Percentiles rank a stretch among this genome's conserved stretches.
Conservation (phyloP, 768 basidiomycete species). For the Chalciporus sphaerocephalus region DNA sequence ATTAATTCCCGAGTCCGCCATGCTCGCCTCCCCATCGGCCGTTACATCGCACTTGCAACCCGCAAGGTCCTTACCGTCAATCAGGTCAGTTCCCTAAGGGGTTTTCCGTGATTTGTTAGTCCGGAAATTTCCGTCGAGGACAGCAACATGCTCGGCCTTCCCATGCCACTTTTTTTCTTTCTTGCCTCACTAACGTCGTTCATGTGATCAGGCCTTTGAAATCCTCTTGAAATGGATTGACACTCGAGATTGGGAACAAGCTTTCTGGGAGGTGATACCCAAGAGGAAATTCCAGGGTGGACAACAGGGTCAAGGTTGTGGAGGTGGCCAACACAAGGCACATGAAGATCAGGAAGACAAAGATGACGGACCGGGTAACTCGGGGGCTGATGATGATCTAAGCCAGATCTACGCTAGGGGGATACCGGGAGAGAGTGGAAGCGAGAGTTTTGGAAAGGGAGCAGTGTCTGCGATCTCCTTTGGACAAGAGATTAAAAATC, state of each 20-base stretch:
- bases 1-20: constrained; percentile 67
- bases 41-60: constrained; percentile 79
- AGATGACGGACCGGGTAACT: background rate
- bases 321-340: background rate
- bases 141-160: background rate
- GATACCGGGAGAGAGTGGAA: background rate
- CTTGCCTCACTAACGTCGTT: constrained; percentile 4
- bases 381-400: background rate
- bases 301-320: constrained; percentile 13
- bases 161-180: background rate
- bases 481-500: background rate
- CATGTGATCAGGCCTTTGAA: constrained; percentile 60
- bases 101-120: background rate
- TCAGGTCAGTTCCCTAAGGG: constrained; percentile 45
- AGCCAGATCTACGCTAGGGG: background rate
- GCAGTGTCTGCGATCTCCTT: background rate
- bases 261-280: constrained; percentile 87
- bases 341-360: background rate
- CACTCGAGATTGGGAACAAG: constrained; percentile 77
- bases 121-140: background rate
- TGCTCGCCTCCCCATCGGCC: constrained; percentile 92
- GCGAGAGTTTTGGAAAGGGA: background rate
- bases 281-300: constrained; percentile 74
- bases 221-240: constrained; percentile 91
- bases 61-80: constrained; percentile 97